Conservation (phyloP, 257 asterid genomes). For the Solanum paucissectum region DNA sequence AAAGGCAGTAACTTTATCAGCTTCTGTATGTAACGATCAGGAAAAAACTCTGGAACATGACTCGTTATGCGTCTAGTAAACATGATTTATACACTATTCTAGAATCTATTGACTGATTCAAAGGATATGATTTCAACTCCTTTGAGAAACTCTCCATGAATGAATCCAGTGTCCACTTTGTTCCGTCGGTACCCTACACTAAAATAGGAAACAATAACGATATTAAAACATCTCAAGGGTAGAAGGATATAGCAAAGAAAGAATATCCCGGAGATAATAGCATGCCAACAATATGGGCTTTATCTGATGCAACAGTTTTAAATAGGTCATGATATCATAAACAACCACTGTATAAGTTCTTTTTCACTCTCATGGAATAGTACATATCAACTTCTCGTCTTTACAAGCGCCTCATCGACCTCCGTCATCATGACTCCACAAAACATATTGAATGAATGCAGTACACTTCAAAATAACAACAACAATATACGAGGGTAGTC, state of each 20-base stretch:
- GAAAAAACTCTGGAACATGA: constrained; percentile 24
- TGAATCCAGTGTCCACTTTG: not conserved
- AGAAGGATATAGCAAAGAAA: not conserved
- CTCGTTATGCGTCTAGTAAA: not conserved
- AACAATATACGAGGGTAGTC: not conserved
- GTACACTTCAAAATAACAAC: not conserved
- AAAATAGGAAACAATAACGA: not conserved
- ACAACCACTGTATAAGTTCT: not conserved
- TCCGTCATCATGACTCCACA: not conserved
- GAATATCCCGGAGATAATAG: not conserved
- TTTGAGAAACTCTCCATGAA: not conserved
- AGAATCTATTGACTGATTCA: not conserved
- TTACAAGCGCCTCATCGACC: not conserved
- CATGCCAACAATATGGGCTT: not conserved
- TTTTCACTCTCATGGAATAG: not conserved
- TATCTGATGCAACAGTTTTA: not conserved
- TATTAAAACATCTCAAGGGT: not conserved
- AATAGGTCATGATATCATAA: not conserved
- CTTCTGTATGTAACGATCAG: constrained; percentile 42
- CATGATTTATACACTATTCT: not conserved
- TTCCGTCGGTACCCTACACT: not conserved
- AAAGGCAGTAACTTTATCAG: constrained; percentile 45
- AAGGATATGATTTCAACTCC: not conserved
- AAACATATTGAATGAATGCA: not conserved
- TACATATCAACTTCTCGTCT: not conserved